Evolutionary conservation across 2,329 filamentous ascomycete species (phyloP), one percentile per base, ranked within the genome.

Genomic region (Sporothrix brunneoviolacea): DNA sequence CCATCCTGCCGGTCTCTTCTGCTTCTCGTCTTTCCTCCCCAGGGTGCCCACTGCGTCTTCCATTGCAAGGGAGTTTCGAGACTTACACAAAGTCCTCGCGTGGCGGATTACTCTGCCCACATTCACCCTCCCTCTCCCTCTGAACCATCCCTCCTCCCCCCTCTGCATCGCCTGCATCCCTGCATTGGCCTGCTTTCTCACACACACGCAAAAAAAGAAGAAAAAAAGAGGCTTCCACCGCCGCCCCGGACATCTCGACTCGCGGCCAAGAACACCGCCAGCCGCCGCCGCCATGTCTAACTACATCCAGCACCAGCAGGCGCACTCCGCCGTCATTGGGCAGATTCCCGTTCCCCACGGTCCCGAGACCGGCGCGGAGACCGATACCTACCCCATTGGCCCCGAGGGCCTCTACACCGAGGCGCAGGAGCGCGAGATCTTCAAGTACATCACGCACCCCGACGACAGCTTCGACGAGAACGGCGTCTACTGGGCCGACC

Each of bases 401-500:
- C 58, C 61, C 50, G 65, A 64, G 30, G 61, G 66, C 43, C 58
- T 58, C 53, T 69, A 67, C 55, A 71, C 70, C 51, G 66, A 69
- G 44, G 74, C 74, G 45, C 63, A 73, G 54, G 77, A 81, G 67
- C 75, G 70, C 55, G 70, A 73, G 64, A 79, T 82, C 60, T 95
- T 96, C 72, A 77, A 85, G 61, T 80, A 84, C 58, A 73, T 96
- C 52, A 86, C 94, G 51, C 86, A 87, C 50, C 91, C 91, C 3
- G 88, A 94, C 63, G 91, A 97, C 70, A 86, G 83, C 56, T 96
- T 91, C 70, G 88, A 86, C 50, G 69, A 77, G 50, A 80, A 91
- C 18, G 91, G 91, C 54, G 77, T 81, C 58, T 97, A 97, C 77
- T 97, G 91, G 91, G 91, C 91, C 30, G 91, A 96, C 64, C 73